These are phyloP conservation scores for Aspergillus saccharolyticus DNA, from an alignment of 495 filamentous ascomycete genomes.

Conservation along the genomic window DNA sequence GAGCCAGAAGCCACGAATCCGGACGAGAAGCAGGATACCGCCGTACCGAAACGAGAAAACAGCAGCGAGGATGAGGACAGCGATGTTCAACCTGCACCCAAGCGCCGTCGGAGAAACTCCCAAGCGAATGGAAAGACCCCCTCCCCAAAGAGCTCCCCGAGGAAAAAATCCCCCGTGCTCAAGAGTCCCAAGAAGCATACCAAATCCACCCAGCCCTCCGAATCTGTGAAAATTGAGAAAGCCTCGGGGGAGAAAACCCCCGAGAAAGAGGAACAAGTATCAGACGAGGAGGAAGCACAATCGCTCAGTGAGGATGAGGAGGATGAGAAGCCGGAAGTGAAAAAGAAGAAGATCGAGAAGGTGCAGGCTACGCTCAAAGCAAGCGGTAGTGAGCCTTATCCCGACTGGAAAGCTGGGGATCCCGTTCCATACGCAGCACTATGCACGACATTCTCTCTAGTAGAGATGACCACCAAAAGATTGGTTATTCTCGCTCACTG, in stretches of 20 bases:
- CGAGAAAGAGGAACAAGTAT: conserved; percentile 32
- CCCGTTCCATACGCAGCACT: conserved; percentile 93
- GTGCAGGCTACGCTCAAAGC: conserved; percentile 72
- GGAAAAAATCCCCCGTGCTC: conserved; percentile 25
- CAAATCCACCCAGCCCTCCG: conserved; percentile 18
- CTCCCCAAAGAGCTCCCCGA: conserved; percentile 18
- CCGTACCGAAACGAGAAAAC: conserved; percentile 37
- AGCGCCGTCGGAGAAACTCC: conserved; percentile 31
- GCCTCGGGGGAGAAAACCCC: conserved; percentile 33
- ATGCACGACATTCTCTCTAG: conserved; percentile 87
- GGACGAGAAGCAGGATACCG: conserved; percentile 23
- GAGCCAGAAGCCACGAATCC: conserved; percentile 15
- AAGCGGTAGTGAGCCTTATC: conserved; percentile 72
- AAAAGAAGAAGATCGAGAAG: conserved; percentile 72
- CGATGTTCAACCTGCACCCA: conserved; percentile 50
- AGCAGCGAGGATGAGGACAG: conserved; percentile 43
- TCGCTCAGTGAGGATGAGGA: conserved; percentile 55
- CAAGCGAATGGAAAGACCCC: conserved; percentile 8
- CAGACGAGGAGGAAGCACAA: conserved; percentile 46
- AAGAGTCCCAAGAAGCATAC: conserved; percentile 22
- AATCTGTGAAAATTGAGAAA: conserved; percentile 27
- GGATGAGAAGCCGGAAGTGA: conserved; percentile 69
- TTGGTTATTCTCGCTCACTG: conserved; percentile 82
- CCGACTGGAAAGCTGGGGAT: conserved; percentile 85
- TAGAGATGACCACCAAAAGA: conserved; percentile 90